phyloP scores from a whole-genome alignment of 2,329 filamentous ascomycete genomes.

The Neonectria ditissima region DNA sequence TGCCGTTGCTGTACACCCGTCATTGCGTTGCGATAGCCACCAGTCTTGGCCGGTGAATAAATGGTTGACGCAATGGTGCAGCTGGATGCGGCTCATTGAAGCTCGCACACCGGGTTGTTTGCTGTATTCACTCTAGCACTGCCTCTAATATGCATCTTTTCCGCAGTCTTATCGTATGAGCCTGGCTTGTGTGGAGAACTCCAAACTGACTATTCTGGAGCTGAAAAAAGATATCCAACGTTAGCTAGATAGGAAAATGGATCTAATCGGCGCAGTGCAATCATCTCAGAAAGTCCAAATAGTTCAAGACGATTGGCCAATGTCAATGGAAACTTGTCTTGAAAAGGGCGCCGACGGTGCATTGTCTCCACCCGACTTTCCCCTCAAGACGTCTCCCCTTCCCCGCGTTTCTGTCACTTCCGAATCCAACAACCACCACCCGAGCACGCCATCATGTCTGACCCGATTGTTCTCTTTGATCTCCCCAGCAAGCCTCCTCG shows the following conservation, averaged over 20 bases:
- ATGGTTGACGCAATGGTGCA: not conserved
- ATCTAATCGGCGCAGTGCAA: not conserved
- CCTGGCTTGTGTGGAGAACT: not conserved
- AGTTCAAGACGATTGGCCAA: not conserved
- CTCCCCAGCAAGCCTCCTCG: conserved; percentile 65
- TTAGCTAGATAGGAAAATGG: not conserved
- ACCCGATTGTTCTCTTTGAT: conserved; percentile 69
- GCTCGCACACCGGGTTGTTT: too few relatives aligned
- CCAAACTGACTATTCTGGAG: not conserved
- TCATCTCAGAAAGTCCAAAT: not conserved
- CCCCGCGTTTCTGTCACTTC: not conserved
- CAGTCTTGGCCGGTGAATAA: not conserved
- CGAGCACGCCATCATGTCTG: conserved; percentile 42
- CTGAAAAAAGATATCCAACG: too few relatives aligned
- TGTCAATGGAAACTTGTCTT: not conserved
- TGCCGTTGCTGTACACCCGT: not conserved
- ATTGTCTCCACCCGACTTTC: not conserved
- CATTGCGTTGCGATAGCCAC: not conserved
- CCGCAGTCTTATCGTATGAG: not conserved
- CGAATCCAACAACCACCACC: too few relatives aligned
- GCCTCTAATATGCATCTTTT: too few relatives aligned
- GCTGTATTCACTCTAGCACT: too few relatives aligned
- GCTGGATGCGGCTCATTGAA: not conserved
- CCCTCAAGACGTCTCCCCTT: not conserved
- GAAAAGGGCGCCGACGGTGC: not conserved